Conservation (phyloP, 176 grass and related monocot species). For the Raddia distichophylla region DNA sequence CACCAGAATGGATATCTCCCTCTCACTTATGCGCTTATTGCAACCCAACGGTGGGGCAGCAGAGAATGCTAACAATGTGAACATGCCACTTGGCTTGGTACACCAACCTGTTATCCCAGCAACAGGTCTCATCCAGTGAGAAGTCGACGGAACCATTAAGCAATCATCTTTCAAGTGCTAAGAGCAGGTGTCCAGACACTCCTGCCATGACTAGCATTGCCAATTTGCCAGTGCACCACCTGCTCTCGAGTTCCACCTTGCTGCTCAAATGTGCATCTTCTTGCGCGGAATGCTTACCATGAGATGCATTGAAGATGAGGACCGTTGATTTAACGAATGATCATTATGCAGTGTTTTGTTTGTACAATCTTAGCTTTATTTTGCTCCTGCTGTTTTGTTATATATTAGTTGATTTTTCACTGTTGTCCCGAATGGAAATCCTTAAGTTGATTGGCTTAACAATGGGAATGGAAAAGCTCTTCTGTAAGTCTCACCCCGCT, state of each 20-base stretch:
- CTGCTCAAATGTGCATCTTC: constrained; percentile 23
- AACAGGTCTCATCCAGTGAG: constrained; percentile 63
- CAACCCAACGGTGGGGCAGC: constrained; percentile 45
- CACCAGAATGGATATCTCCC: constrained; percentile 81
- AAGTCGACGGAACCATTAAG: constrained; percentile 9
- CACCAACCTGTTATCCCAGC: constrained; percentile 72
- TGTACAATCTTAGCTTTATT: constrained; percentile 51
- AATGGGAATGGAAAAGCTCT: constrained; percentile 17
- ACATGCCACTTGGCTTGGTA: constrained; percentile 47
- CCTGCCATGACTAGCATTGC: constrained; percentile 86
- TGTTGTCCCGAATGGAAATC: constrained; percentile 36
- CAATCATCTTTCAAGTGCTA: constrained; percentile 57
- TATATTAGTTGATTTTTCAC: constrained; percentile 41
- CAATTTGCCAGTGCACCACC: constrained; percentile 42
- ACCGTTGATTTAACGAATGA: neutral
- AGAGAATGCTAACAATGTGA: constrained; percentile 48
- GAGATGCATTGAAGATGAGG: neutral
- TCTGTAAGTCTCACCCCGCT: constrained; percentile 7
- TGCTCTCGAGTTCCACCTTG: constrained; percentile 31
- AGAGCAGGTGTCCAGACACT: constrained; percentile 61
- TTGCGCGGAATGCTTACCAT: neutral
- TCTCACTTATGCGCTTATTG: constrained; percentile 68
- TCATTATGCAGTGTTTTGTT: constrained; percentile 41
- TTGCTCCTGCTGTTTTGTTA: constrained; percentile 29
- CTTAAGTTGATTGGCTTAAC: constrained; percentile 35